Base-by-base conservation (phyloP, 2,329 filamentous ascomycete species). In the Stagonosporopsis vannaccii region DNA sequence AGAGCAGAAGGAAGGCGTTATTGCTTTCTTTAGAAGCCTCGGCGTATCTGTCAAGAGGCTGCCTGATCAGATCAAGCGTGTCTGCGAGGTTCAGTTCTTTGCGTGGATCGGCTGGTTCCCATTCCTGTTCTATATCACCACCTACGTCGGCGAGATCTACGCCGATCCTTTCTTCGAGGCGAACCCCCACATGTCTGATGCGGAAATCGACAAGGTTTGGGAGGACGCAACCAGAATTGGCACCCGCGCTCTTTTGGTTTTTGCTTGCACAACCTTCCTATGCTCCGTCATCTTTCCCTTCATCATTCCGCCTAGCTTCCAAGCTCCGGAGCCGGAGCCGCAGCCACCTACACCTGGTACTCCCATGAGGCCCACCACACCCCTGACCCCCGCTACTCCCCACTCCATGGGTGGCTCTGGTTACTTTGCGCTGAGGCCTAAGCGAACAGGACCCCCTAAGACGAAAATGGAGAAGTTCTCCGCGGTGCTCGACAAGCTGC, bases 81-180 rank as follows among this genome's bases (percentile, higher is more conserved):
- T 97, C 33, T 97, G 93, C 55, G 68, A 77, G 48, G 79, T 81
- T 0, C 80, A 82, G 51, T 78, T 81, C 68, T 93, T 88, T 58
- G 91, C 92, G 5, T 98, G 93, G 93, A 88, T 97, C 53, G 94
- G 92, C 48, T 97, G 94, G 86, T 98, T 97, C 69, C 93, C 93
- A 1, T 92, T 97, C 75, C 83, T 98, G 2, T 97, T 96, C 78
- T 98, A 98, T 79, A 92, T 92, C 5, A 96, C 92, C 1, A 96
- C 92, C 17, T 98, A 95, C 75, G 90, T 97, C 65, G 93, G 91
- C 59, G 92, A 97, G 72, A 90, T 98, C 53, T 97, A 97, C 67
- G 90, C 92, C 17, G 89, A 97, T 71, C 92, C 92, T 0, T 90
- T 85, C 65, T 87, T 97, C 47, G 82, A 87, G 62, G 80, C 85